phyloP scores from a whole-genome alignment of 2,329 filamentous ascomycete species.

The Talaromyces sp. region DNA sequence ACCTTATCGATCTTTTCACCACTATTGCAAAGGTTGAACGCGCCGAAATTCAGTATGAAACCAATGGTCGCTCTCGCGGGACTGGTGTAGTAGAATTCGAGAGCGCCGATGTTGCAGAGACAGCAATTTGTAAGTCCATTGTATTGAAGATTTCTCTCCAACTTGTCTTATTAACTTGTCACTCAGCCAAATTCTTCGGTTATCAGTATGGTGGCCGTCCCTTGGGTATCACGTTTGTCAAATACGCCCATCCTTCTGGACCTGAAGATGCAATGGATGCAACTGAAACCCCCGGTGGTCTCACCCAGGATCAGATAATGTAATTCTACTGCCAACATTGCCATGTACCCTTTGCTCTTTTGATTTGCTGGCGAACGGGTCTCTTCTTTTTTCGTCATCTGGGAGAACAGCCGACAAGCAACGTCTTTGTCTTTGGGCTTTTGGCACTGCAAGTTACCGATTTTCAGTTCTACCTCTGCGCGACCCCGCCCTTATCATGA shows the following conservation, averaged over 20 bases:
- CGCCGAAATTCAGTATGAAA: constrained; percentile 98
- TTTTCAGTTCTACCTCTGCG: background rate
- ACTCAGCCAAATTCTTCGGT: constrained; percentile 81
- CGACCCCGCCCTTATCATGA: background rate
- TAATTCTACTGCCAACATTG: constrained; percentile 38
- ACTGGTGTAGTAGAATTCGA: constrained; percentile 97
- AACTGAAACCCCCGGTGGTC: constrained; percentile 60
- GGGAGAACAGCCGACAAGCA: background rate
- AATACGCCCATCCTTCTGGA: constrained; percentile 70
- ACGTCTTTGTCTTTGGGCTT: background rate
- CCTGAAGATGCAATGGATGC: constrained; percentile 75
- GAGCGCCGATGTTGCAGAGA: constrained; percentile 75
- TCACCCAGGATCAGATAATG: constrained; percentile 99
- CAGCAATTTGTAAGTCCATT: constrained; percentile 64
- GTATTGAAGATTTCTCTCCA: background rate
- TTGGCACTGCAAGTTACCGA: background rate
- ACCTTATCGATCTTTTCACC: constrained; percentile 91
- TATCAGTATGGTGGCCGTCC: constrained; percentile 97
- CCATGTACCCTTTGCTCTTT: background rate
- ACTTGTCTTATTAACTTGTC: background rate
- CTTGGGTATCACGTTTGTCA: constrained; percentile 87
- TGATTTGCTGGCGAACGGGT: background rate
- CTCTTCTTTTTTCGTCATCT: background rate
- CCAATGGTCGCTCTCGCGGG: constrained; percentile 89
- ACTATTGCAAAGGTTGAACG: constrained; percentile 98